Conservation (phyloP, 768 basidiomycete genomes). For the Porphyrellus cyaneotinctus region DNA sequence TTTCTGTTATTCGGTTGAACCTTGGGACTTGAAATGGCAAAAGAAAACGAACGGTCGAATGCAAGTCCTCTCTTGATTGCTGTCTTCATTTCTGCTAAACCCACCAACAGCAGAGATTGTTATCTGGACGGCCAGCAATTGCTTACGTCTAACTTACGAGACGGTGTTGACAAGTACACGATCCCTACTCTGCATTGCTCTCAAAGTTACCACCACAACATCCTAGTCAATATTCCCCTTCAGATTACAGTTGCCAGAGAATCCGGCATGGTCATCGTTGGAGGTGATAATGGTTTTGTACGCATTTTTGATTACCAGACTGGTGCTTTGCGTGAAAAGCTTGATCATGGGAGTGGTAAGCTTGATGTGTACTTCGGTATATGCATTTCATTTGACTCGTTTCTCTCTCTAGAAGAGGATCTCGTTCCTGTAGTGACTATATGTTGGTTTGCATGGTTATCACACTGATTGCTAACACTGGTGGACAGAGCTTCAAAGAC, state of each 20-base stretch:
- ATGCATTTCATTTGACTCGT: not conserved
- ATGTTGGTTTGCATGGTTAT: not conserved
- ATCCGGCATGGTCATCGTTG: not conserved
- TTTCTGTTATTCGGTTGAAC: not conserved
- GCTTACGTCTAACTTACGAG: not conserved
- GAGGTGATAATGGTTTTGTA: not conserved
- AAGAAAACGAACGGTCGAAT: slow-evolving; percentile 1
- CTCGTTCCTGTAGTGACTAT: not conserved
- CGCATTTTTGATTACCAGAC: not conserved
- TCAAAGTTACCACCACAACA: not conserved
- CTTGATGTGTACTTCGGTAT: slow-evolving; percentile 1
- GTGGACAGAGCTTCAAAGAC: not conserved
- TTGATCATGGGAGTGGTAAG: not conserved
- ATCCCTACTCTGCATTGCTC: not conserved
- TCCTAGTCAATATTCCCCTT: not conserved
- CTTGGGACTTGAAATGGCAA: slow-evolving; percentile 8
- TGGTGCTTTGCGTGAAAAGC: not conserved
- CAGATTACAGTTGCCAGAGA: not conserved
- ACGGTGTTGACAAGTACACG: not conserved
- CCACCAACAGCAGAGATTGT: not conserved
- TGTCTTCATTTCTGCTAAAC: not conserved
- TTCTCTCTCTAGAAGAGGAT: not conserved
- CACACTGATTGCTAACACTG: not conserved
- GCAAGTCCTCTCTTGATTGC: not conserved
- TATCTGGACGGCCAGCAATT: not conserved